Evolutionary conservation across 2,329 filamentous ascomycete species (phyloP).

Genomic region (Pseudogymnoascus sp.): DNA sequence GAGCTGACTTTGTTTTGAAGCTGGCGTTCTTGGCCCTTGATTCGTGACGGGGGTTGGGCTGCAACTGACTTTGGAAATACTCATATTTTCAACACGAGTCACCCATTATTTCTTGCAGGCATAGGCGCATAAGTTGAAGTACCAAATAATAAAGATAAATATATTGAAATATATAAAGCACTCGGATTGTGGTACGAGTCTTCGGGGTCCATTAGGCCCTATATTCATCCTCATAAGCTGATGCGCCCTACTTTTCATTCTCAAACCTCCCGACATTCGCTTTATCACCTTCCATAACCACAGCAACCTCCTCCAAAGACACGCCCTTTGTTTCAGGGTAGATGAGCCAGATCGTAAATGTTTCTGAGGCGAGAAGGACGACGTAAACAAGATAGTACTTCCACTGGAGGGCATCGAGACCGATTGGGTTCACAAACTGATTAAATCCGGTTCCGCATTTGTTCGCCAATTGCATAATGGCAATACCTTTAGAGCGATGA

Average conservation of each 20-base stretch:
- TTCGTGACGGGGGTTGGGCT: not conserved
- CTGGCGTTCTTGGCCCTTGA: not conserved
- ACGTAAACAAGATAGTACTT: constrained; percentile 33
- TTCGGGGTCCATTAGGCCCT: not conserved
- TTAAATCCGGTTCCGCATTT: constrained; percentile 25
- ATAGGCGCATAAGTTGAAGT: not conserved
- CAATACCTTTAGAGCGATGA: constrained; percentile 8
- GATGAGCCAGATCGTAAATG: constrained; percentile 28
- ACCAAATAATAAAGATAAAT: not conserved
- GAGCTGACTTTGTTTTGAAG: not conserved
- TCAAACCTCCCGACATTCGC: not conserved
- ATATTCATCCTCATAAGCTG: not conserved
- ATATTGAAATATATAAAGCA: not conserved
- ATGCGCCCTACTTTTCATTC: not conserved
- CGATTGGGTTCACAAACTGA: constrained; percentile 35
- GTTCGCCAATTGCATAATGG: constrained; percentile 18
- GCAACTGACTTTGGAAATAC: not conserved
- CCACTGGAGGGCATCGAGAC: constrained; percentile 29
- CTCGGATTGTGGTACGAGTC: not conserved
- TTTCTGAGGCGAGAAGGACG: constrained; percentile 25
- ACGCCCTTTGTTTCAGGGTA: constrained; percentile 19
- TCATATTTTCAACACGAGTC: not conserved
- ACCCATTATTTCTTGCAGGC: not conserved
- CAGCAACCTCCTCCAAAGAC: constrained; percentile 13
- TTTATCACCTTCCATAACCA: not conserved